These are phyloP conservation scores for Talaromyces albobiverticillius DNA, from an alignment of 2,329 filamentous ascomycete genomes.

Conservation along the genomic window DNA sequence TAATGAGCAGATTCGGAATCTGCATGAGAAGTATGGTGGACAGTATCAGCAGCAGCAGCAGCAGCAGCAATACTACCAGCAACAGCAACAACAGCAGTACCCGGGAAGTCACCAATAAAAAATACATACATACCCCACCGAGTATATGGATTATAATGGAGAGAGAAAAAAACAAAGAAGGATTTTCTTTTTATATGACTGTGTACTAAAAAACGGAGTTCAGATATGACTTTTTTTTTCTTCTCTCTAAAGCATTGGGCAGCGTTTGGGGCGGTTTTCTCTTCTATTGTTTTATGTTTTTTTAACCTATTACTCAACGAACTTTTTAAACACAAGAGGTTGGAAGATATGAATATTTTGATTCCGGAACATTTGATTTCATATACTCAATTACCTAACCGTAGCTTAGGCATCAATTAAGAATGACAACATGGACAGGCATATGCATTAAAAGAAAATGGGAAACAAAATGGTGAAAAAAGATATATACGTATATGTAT, in stretches of 20 bases:
- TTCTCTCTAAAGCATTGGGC: constrained; percentile 1
- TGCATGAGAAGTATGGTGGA: constrained; percentile 56
- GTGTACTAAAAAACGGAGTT: not conserved
- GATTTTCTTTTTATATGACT: not conserved
- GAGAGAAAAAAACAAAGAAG: not conserved
- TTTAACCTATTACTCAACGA: not conserved
- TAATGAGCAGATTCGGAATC: constrained; percentile 76
- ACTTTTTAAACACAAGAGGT: not conserved
- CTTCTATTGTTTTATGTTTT: not conserved
- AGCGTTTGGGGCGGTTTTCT: not conserved
- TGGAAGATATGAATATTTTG: not conserved
- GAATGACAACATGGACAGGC: not conserved
- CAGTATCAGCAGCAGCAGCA: not conserved
- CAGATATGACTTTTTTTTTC: constrained; percentile 6
- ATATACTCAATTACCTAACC: not conserved
- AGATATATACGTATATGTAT: not conserved
- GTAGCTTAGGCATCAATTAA: not conserved
- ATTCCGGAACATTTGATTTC: not conserved
- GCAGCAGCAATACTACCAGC: constrained; percentile 19
- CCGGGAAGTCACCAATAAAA: constrained; percentile 5
- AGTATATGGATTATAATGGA: not conserved
- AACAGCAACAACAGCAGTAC: constrained; percentile 8
- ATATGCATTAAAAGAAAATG: not conserved
- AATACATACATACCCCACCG: not conserved
- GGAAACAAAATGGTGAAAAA: not conserved